Evolutionary conservation across 805 yeast species (phyloP).

Genomic region (Saccharomycopsis sp.): DNA sequence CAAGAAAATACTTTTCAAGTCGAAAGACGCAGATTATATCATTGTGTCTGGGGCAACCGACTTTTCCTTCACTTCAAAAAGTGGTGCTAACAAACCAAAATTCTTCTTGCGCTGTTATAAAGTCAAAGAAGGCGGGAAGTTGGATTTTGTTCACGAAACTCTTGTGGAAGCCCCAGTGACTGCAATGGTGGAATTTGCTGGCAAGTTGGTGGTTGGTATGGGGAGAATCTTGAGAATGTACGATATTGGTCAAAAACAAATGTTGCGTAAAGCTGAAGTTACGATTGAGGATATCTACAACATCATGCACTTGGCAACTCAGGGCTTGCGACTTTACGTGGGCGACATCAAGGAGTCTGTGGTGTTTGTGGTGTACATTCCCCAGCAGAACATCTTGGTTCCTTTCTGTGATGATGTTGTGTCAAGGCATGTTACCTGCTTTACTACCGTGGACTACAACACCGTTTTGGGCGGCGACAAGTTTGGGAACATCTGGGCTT

Average conservation of each 20-base stretch:
- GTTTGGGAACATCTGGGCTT: constrained; percentile 69
- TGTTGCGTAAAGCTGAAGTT: constrained; percentile 56
- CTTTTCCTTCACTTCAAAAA: neutral
- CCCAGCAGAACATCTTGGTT: constrained; percentile 39
- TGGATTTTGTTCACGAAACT: constrained; percentile 55
- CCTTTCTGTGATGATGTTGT: constrained; percentile 64
- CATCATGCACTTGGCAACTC: constrained; percentile 46
- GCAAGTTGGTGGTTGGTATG: constrained; percentile 51
- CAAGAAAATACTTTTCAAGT: constrained; percentile 28
- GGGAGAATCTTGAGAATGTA: constrained; percentile 46
- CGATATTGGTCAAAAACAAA: constrained; percentile 72
- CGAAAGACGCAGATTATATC: constrained; percentile 27
- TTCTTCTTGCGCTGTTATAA: constrained; percentile 32
- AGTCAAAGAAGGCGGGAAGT: constrained; percentile 22
- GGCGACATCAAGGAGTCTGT: constrained; percentile 70
- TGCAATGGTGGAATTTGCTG: constrained; percentile 48
- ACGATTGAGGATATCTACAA: constrained; percentile 35
- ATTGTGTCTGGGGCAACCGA: constrained; percentile 34
- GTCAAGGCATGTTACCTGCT: constrained; percentile 55
- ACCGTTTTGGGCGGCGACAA: constrained; percentile 81
- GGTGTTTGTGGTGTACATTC: constrained; percentile 45
- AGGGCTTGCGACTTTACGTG: constrained; percentile 52
- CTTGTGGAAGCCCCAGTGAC: constrained; percentile 38
- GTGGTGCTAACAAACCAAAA: constrained; percentile 16
- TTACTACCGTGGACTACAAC: constrained; percentile 56